These are phyloP conservation scores for Mimosa bimucronata DNA, from an alignment of 306 rosid species.

Conservation along the genomic window DNA sequence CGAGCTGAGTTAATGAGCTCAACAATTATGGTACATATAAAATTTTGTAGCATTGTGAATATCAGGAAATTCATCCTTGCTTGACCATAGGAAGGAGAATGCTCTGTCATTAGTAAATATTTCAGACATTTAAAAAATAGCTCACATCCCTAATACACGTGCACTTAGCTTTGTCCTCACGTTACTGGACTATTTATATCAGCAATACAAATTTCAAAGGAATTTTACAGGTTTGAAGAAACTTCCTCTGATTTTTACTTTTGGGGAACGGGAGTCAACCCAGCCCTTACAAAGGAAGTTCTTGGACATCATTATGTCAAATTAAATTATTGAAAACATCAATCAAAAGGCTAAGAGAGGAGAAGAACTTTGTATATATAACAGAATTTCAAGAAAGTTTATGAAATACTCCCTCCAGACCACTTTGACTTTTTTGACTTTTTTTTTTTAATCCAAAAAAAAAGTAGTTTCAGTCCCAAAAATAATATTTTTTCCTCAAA, in stretches of 20 bases:
- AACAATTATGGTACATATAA: background rate
- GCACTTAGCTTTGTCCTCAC: background rate
- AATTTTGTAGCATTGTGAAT: background rate
- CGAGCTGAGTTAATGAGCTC: background rate
- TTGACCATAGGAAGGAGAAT: background rate
- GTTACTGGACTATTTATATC: background rate
- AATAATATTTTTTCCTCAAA: too few species aligned
- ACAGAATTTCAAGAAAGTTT: too few species aligned
- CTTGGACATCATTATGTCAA: background rate
- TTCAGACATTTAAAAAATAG: background rate
- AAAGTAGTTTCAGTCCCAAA: too few species aligned
- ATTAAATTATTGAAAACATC: too few species aligned
- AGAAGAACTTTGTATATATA: background rate
- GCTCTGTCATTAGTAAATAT: background rate
- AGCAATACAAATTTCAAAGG: background rate
- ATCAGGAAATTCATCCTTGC: background rate
- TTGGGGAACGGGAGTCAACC: background rate
- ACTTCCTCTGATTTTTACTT: background rate
- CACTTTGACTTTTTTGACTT: too few species aligned
- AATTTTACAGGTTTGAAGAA: background rate
- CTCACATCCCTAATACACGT: background rate
- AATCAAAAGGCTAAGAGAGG: too few species aligned
- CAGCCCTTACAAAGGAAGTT: background rate
- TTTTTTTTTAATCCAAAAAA: too few species aligned
- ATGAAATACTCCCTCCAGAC: too few species aligned